Base-by-base conservation (phyloP, 1,284 basidiomycete genomes). In the Ceratobasidium sp. region DNA sequence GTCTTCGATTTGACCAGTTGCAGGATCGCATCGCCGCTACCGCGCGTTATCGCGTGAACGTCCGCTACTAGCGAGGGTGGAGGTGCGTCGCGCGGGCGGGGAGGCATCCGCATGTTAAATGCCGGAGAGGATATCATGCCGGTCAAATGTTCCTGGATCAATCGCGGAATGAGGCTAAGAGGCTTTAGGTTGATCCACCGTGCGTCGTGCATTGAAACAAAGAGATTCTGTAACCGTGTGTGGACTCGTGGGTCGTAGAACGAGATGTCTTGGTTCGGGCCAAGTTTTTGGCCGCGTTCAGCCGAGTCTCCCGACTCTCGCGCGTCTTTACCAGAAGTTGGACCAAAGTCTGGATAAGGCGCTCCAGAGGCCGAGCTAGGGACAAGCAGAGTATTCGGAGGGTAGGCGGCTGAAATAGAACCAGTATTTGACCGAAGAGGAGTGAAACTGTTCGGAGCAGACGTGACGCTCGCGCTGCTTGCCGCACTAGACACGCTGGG, bases 101-200 rank as follows among this genome's bases (percentile, higher is more conserved):
- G 57, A 6, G 69, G 69, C 27, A 72, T 44, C 47, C 22, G 48
- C 47, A 72, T 62, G 57, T 72, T 72, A n/a, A 72, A 5, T 11
- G 56, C 56, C 17, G 69, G 56, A 8, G 69, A 57, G 3, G 69
- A 60, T 2, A 62, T 53, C 69, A 72, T 44, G 56, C 57, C 47
- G 7, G 57, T 59, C 45, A 72, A 60, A 27, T 60, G 69, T 24
- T 72, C 69, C 57, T 72, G 69, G 9, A 72, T 60, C 57, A 72
- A n/a, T 33, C 69, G 57, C 11, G 69, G 69, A 24, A 72, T n/a
- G 5, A 71, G 44, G 31, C 69, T 72, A 2, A 72, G 56, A n/a
- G 69, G 69, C 36, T 72, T 72, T 15, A 72, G 31, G 47, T 72
- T 72, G 31, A 72, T 72, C 69, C 69, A 72, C n/a, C 69, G 69